These are phyloP conservation scores for Penicillium crystallinum DNA, from an alignment of 495 filamentous ascomycete genomes.

Conservation along the genomic window DNA sequence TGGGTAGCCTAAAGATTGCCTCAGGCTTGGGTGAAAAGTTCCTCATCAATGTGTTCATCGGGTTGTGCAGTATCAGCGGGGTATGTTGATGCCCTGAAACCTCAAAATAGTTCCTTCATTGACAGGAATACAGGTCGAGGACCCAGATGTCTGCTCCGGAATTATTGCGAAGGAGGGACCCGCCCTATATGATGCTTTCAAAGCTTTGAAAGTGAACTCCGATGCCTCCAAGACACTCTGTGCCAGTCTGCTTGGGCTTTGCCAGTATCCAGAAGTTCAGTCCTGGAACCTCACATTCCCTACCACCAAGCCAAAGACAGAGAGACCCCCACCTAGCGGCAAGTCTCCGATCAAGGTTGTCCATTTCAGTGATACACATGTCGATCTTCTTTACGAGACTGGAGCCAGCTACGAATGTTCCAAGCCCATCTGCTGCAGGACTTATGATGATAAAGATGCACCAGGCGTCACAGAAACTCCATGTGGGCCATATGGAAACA, in stretches of 20 bases:
- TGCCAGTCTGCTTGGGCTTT: constrained; percentile 44
- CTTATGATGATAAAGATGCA: constrained; percentile 38
- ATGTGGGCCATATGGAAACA: constrained; percentile 44
- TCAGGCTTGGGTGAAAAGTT: constrained; percentile 38
- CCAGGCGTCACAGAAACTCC: constrained; percentile 40
- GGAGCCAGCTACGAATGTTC: constrained; percentile 48
- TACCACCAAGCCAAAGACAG: constrained; percentile 33
- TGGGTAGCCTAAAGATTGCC: constrained; percentile 42
- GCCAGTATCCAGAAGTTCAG: constrained; percentile 40
- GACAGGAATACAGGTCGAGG: constrained; percentile 25
- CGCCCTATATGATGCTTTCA: constrained; percentile 42
- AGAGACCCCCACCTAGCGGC: constrained; percentile 40
- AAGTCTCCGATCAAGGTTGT: constrained; percentile 45
- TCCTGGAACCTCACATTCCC: constrained; percentile 41
- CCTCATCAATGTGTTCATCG: constrained; percentile 37
- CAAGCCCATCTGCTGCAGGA: constrained; percentile 53
- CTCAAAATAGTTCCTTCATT: neutral
- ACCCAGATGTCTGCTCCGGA: constrained; percentile 47
- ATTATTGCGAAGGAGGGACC: constrained; percentile 45
- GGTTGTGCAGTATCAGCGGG: constrained; percentile 40
- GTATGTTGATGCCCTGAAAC: constrained; percentile 17
- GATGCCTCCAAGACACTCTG: constrained; percentile 47
- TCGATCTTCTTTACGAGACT: constrained; percentile 46
- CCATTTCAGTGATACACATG: constrained; percentile 53
- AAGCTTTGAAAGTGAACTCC: constrained; percentile 40